These are phyloP conservation scores for Sclerotinia sclerotiorum DNA, from an alignment of 2,329 filamentous ascomycete species.

Conservation along the genomic window DNA sequence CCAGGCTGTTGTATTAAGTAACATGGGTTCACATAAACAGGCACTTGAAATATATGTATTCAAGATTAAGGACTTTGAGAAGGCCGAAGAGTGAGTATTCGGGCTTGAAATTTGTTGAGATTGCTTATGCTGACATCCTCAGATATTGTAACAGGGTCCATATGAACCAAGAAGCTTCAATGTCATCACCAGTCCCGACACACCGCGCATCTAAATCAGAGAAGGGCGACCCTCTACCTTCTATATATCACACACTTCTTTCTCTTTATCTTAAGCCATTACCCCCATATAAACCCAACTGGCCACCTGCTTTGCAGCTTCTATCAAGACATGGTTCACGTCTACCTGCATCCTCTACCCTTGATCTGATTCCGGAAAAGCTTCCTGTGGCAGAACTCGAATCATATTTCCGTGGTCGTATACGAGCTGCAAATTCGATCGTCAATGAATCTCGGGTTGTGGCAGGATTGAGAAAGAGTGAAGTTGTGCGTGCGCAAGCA, in stretches of 20 bases:
- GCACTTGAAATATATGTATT: slow-evolving; percentile 98
- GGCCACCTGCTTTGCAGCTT: slow-evolving; percentile 77
- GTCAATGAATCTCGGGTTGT: slow-evolving; percentile 80
- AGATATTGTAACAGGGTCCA: slow-evolving; percentile 90
- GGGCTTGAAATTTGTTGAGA: background rate
- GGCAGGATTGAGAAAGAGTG: slow-evolving; percentile 71
- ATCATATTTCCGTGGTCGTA: slow-evolving; percentile 88
- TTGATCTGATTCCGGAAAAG: slow-evolving; percentile 79
- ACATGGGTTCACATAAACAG: slow-evolving; percentile 94
- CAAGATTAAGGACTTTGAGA: slow-evolving; percentile 79
- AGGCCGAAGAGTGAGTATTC: slow-evolving; percentile 80
- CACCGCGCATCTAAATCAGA: slow-evolving; percentile 46
- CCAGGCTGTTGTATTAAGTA: slow-evolving; percentile 85
- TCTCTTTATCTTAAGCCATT: slow-evolving; percentile 86
- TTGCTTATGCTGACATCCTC: slow-evolving; percentile 29
- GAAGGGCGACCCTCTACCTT: slow-evolving; percentile 58
- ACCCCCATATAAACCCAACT: slow-evolving; percentile 67
- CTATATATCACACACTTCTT: slow-evolving; percentile 89
- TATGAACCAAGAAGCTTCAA: slow-evolving; percentile 53
- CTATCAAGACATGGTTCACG: slow-evolving; percentile 92
- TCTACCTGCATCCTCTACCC: slow-evolving; percentile 80
- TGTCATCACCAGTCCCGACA: slow-evolving; percentile 40
- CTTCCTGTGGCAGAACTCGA: slow-evolving; percentile 78
- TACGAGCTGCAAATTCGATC: slow-evolving; percentile 78
- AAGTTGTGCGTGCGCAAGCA: slow-evolving; percentile 75